Evolutionary conservation across 2,329 filamentous ascomycete genomes (phyloP), one percentile per base, ranked within the genome.

Genomic region (Chalaropsis ovoidea): DNA sequence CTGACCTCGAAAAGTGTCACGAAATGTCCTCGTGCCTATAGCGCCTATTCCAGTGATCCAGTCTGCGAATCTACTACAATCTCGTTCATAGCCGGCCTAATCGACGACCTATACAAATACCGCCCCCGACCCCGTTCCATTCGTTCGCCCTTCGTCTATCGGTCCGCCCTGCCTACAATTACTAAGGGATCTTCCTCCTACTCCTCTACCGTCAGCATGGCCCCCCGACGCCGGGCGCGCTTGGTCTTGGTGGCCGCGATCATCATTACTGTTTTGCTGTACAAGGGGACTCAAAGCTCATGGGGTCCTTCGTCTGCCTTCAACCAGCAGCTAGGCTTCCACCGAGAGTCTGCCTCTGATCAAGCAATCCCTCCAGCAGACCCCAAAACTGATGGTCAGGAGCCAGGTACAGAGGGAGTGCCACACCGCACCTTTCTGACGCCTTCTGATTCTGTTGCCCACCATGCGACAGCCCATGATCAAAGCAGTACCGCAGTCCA

Each of bases 201-300:
- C 13, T 19, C 17, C 13, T 19, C 17, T 60, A 41, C 17, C 31
- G 24, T 19, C 52, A 60, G 17, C 19, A 68, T 66, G 67, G 62
- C 60, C 80, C 74, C 82, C 67, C 82, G 85, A 63, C 78, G 86
- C 70, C 78, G 84, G 72, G 86, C 86, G 71, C 81, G 85, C 67
- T 77, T 85, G 66, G 84, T 86, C 68, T 73, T 83, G 42, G 72
- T 83, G 68, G 80, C 80, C 70, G 79, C 83, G 65, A 74, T 81
- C 68, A 72, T 85, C 66, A 73, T 83, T 62, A 74, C 84, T 62
- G 76, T 86, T 68, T 76, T 82, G 63, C 74, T 84, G 63, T 81
- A 81, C 71, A 80, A 80, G 67, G 73, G 79, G 65, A 74, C 76
- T 47, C 73, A 76, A 65, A 79, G 76, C 69, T 76, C 77, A 39